Evolutionary conservation across 1,284 basidiomycete genomes (phyloP).

Genomic region (Caloboletus firmus): DNA sequence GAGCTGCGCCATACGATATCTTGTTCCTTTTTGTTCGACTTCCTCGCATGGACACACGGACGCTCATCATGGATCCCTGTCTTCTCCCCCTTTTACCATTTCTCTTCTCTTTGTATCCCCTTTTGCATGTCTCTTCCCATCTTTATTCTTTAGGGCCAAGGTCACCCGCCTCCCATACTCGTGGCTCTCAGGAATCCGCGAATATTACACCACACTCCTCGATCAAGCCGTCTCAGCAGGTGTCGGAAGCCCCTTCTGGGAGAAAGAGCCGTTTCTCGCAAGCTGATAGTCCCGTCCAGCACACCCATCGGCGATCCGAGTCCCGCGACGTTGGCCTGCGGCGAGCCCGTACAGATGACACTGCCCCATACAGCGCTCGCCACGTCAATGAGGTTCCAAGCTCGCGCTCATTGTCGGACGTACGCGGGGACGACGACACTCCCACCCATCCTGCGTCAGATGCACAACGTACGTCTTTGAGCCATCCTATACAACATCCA

Average conservation of each 20-base stretch:
- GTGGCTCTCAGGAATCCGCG: slow-evolving; percentile 27
- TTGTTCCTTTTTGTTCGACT: slow-evolving; percentile 44
- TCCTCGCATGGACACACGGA: slow-evolving; percentile 52
- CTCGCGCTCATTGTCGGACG: slow-evolving; percentile 15
- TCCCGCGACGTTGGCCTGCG: slow-evolving; percentile 14
- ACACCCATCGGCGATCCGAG: slow-evolving; percentile 13
- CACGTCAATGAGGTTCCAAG: slow-evolving; percentile 24
- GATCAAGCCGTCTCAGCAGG: slow-evolving; percentile 23
- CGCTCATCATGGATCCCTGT: slow-evolving; percentile 53
- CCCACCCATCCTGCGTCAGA: slow-evolving; percentile 23
- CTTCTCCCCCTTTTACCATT: slow-evolving; percentile 30
- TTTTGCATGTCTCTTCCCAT: slow-evolving; percentile 38
- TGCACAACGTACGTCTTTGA: slow-evolving; percentile 46
- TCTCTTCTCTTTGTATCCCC: slow-evolving; percentile 35
- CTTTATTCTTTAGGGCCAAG: slow-evolving; percentile 56
- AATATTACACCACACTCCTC: slow-evolving; percentile 6
- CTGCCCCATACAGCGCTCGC: slow-evolving; percentile 9
- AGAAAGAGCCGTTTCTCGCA: slow-evolving; percentile 31
- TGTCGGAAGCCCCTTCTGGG: slow-evolving; percentile 11
- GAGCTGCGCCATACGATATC: slow-evolving; percentile 43
- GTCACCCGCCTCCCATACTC: slow-evolving; percentile 39
- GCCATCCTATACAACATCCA: slow-evolving; percentile 31
- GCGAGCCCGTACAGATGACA: slow-evolving; percentile 23
- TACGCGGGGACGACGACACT: slow-evolving; percentile 20
- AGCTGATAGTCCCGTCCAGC: slow-evolving; percentile 10